Base-by-base conservation (phyloP, 768 basidiomycete genomes). In the Boletus tomentosulus region DNA sequence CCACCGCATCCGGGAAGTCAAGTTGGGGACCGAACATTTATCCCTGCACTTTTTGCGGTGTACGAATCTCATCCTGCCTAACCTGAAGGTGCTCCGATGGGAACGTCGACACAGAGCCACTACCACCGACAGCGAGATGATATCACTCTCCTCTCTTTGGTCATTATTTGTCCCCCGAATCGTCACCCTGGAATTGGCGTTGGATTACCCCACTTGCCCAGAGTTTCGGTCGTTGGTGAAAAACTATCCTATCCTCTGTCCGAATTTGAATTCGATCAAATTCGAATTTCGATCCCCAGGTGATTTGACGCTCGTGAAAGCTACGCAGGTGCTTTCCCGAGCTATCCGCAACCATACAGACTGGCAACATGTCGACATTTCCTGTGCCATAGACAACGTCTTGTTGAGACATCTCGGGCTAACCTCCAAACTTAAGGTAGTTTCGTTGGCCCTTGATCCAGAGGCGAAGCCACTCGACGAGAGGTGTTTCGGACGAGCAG, bases 51-150 rank as follows among this genome's bases (percentile, higher is more conserved):
- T 55, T 46, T 22, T 51, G 19, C 22, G 19, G 12, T 10, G 19
- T n/a, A 42, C 33, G 0, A 34, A 41, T n/a, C 28, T 41, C 30
- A 11, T 24, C 25, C 15, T 51, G 15, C 44, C 54, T 10, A 50
- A 50, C 25, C 38, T 51, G 12, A 45, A 16, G 13, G 28, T 28
- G 9, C 22, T 46, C 38, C 37, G 45, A 38, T 57, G 55, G 55
- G 25, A 19, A 41, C 22, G 2, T 4, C 27, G 2, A 35, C 5
- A 7, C 19, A 34, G 10, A 16, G 11, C 5, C 33, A 34, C 13
- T 2, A 15, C 11, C 11, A 33, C n/a, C 19, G 13, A 8, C 19
- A 24, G 19, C 2, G 11, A 8, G 13, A 37, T 7, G 11, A 6
- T 12, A 24, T 6, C 16, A 6, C 13, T 46, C 24, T 22, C 28